Evolutionary conservation across 164 flowering plant genomes (phyloP).

Genomic region (grape (Vitis vinifera)): DNA sequence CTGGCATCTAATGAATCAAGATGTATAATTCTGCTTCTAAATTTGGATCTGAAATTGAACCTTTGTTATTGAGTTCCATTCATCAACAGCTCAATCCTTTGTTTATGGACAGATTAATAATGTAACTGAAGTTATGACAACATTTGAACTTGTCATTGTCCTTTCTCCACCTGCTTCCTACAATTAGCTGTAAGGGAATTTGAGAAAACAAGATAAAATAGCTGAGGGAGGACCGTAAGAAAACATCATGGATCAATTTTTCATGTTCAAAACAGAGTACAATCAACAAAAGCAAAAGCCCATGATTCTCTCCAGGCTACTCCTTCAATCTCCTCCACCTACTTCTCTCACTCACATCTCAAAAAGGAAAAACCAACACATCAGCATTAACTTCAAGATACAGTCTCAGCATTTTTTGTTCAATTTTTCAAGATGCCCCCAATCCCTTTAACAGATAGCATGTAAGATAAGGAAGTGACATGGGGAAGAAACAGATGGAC

Average conservation of each 20-base stretch:
- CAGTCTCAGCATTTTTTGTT: background rate
- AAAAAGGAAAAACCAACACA: background rate
- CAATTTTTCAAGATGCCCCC: slow-evolving; percentile 3
- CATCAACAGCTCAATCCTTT: too few relatives aligned
- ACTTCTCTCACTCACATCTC: background rate
- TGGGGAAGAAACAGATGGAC: background rate
- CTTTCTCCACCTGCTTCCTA: background rate
- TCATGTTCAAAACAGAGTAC: background rate
- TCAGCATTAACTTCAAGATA: background rate
- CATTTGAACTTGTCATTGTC: too few relatives aligned
- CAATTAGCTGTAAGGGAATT: background rate
- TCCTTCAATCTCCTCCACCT: background rate
- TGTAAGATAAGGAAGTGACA: background rate
- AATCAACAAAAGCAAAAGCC: background rate
- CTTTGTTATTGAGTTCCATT: too few relatives aligned
- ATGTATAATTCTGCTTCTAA: too few relatives aligned
- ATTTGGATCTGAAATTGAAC: too few relatives aligned
- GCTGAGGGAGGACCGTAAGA: background rate
- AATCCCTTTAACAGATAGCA: background rate
- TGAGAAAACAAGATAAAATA: background rate
- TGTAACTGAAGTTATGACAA: too few relatives aligned
- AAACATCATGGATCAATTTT: background rate
- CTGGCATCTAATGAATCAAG: background rate
- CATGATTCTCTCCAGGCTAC: background rate
- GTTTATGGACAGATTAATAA: too few relatives aligned